Evolutionary conservation across 1,284 basidiomycete species (phyloP), one percentile per base, ranked within the genome.

Genomic region (Salmacisia buchloeana): DNA sequence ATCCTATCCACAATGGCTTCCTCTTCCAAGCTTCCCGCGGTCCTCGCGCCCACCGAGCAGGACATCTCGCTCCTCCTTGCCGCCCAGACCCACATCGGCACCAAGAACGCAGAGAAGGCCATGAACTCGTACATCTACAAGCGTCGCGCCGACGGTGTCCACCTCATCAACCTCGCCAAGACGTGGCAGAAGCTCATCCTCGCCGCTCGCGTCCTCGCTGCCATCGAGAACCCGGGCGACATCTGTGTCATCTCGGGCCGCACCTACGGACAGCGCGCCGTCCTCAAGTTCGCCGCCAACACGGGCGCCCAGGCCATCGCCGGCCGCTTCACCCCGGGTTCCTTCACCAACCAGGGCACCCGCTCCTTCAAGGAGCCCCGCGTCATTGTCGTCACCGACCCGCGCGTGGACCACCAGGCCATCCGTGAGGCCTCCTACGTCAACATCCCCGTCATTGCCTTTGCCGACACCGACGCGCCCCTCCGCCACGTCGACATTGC

Each of bases 281-380:
- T 98, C 81, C 88, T 97, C 84, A 98, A 97, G 85, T 97, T 88
- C 83, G 94, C 93, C 68, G 88, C 92, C 80, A 94, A 94, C 86
- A 97, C 94, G 69, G 94, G 94, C 77, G 94, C 94, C 61, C 91
- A 94, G 82, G 92, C 94, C 72, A 98, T 98, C 80, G 96, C 94
- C 72, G 94, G 94, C 79, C 92, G 94, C 80, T 97, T 98, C 86
- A 98, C 94, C 75, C 94, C 94, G 77, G 96, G 96, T 86, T 90
- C 88, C 78, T 82, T 82, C 86, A 98, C 94, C 82, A 98, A 98
- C 86, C 97, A 97, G 86, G 96, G 97, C 86, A 97, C 94, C 76
- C 91, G 92, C 78, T 97, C 94, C 66, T 98, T 97, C 91, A 98
- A 97, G 86, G 94, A 98, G 85, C 94, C 94, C 78, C 92, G 94